A percentile compares a stretch with the other conserved stretches of the same genome.
Evolutionary conservation across 148 eudicot species (phyloP).

Genomic region (Camellia japonica): DNA sequence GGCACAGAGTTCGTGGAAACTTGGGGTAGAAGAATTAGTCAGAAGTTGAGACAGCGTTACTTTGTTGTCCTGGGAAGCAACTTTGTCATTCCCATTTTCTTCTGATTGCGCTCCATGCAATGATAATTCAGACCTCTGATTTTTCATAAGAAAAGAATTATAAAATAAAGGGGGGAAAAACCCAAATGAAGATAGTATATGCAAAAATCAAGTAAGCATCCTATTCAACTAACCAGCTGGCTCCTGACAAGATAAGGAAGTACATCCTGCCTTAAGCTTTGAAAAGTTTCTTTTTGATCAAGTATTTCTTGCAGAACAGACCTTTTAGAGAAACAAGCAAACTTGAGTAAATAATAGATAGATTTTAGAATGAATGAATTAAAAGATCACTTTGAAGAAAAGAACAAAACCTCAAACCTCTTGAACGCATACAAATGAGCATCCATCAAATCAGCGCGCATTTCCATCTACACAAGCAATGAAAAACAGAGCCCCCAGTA

Average conservation of each 20-base stretch:
- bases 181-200: background rate
- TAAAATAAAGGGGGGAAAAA: background rate
- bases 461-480: constrained; percentile 66
- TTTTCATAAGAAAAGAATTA: constrained; percentile 1
- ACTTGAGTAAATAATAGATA: background rate
- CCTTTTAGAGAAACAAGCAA: constrained; percentile 34
- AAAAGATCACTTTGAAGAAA: constrained; percentile 16
- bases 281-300: constrained; percentile 67
- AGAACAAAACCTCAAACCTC: constrained; percentile 57
- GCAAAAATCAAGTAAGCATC: background rate
- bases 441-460: constrained; percentile 90
- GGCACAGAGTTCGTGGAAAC: constrained; percentile 82
- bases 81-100: constrained; percentile 65
- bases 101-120: constrained; percentile 51
- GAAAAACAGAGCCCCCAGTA: constrained; percentile 15
- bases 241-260: constrained; percentile 85
- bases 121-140: constrained; percentile 75
- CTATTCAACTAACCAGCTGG: constrained; percentile 68
- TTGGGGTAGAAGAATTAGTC: constrained; percentile 84
- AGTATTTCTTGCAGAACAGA: constrained; percentile 87
- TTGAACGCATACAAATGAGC: constrained; percentile 97
- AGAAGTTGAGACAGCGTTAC: constrained; percentile 77
- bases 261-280: constrained; percentile 80
- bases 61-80: constrained; percentile 38
- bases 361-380: background rate